phyloP scores from a whole-genome alignment of 805 yeast genomes.

The Sugiyamaella boreocaroliniensis region DNA sequence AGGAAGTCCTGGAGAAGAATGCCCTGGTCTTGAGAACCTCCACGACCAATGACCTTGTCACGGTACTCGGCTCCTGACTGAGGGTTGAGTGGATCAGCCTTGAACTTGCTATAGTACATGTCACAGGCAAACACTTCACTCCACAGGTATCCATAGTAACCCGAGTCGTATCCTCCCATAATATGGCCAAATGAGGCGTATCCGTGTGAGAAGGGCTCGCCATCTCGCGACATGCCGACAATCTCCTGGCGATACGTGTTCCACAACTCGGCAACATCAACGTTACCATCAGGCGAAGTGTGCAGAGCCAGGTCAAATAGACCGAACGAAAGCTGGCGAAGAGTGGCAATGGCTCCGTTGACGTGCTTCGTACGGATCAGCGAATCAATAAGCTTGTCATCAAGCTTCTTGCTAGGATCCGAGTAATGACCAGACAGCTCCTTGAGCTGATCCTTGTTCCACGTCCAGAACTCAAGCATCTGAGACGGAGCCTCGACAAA shows the following conservation, averaged over 20 bases:
- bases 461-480: constrained; percentile 82
- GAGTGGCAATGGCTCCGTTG: constrained; percentile 62
- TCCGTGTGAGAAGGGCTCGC: constrained; percentile 53
- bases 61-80: constrained; percentile 60
- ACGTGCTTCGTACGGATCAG: constrained; percentile 64
- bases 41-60: constrained; percentile 59
- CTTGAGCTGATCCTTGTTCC: constrained; percentile 59
- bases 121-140: constrained; percentile 82
- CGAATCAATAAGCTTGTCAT: constrained; percentile 50
- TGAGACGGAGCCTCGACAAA: constrained; percentile 91
- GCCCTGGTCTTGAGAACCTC: constrained; percentile 67
- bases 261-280: constrained; percentile 56
- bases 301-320: constrained; percentile 71
- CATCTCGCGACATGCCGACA: constrained; percentile 46
- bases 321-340: constrained; percentile 76
- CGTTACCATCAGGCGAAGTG: constrained; percentile 37
- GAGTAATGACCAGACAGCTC: constrained; percentile 58
- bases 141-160: constrained; percentile 83
- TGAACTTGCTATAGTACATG: constrained; percentile 66
- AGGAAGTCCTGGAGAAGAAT: constrained; percentile 58
- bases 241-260: constrained; percentile 58
- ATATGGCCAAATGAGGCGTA: constrained; percentile 72
- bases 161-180: constrained; percentile 79
- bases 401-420: constrained; percentile 49
- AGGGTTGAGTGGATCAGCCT: constrained; percentile 58